A percentile compares a stretch with the other conserved stretches of the same genome.
These are phyloP conservation scores for Pseudonectria foliicola DNA, from an alignment of 2,329 filamentous ascomycete species.

Conservation along the genomic window DNA sequence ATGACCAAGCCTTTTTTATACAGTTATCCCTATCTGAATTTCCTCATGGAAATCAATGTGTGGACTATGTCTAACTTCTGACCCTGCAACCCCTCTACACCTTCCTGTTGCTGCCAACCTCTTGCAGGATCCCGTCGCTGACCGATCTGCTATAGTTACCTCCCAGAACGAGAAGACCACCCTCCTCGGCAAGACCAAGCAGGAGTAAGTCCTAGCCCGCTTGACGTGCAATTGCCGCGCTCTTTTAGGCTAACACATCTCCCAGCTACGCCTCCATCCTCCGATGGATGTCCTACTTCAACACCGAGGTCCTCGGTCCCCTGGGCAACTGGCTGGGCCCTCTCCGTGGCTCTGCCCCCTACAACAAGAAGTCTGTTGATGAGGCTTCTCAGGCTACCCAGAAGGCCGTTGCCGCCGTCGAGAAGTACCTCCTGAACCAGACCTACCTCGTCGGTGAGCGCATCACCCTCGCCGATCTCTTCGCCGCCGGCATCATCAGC, in stretches of 20 bases:
- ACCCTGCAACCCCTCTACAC: constrained; percentile 33
- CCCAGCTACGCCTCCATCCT: constrained; percentile 84
- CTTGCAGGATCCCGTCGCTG: constrained; percentile 21
- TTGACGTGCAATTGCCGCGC: not conserved
- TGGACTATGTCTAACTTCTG: constrained; percentile 90
- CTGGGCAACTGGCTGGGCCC: constrained; percentile 81
- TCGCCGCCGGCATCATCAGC: constrained; percentile 67
- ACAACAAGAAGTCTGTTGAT: constrained; percentile 98
- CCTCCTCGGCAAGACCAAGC: constrained; percentile 98
- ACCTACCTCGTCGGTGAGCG: constrained; percentile 98
- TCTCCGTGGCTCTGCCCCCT: constrained; percentile 70
- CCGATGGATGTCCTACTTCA: constrained; percentile 97
- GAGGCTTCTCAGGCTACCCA: constrained; percentile 63
- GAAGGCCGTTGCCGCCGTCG: constrained; percentile 65
- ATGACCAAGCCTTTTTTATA: constrained; percentile 71
- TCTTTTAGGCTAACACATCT: constrained; percentile 16
- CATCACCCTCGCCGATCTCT: constrained; percentile 92
- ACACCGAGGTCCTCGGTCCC: constrained; percentile 70
- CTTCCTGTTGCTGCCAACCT: constrained; percentile 21
- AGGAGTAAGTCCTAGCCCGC: constrained; percentile 62
- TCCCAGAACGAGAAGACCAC: constrained; percentile 99
- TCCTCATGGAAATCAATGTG: constrained; percentile 44
- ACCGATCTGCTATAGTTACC: constrained; percentile 59
- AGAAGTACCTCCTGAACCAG: constrained; percentile 84
- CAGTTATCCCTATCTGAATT: constrained; percentile 99